These are phyloP conservation scores for Fusarium sp. DNA, from an alignment of 2,329 filamentous ascomycete genomes.

Conservation along the genomic window DNA sequence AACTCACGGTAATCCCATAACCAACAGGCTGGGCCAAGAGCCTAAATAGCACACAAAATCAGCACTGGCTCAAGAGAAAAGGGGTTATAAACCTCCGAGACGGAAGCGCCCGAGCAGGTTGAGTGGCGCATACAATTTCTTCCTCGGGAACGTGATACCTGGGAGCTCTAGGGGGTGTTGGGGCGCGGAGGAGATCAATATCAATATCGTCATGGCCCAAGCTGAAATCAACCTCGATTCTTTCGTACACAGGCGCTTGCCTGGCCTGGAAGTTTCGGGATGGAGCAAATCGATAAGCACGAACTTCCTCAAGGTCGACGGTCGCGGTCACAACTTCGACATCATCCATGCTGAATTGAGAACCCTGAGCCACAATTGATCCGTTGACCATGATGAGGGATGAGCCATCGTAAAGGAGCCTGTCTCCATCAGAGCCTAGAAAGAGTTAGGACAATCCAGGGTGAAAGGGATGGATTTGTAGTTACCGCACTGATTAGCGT, in stretches of 20 bases:
- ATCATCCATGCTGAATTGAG: constrained; percentile 69
- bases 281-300: constrained; percentile 67
- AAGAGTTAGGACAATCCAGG: not conserved
- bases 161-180: constrained; percentile 45
- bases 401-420: constrained; percentile 67
- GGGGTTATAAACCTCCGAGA: not conserved
- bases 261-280: constrained; percentile 71
- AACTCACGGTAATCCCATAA: constrained; percentile 33
- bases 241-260: constrained; percentile 31
- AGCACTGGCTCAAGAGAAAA: not conserved
- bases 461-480: fast-evolving
- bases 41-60: not conserved
- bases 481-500: constrained; percentile 52
- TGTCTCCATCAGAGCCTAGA: constrained; percentile 66
- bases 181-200: constrained; percentile 45
- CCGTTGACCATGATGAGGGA: constrained; percentile 73
- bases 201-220: constrained; percentile 52
- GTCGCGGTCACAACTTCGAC: constrained; percentile 76
- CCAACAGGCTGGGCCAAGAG: constrained; percentile 32
- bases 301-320: constrained; percentile 78
- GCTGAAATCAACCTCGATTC: constrained; percentile 44
- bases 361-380: constrained; percentile 71
- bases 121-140: constrained; percentile 27
- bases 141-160: constrained; percentile 43
- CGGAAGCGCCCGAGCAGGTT: not conserved